These are phyloP conservation scores for Populus nigra DNA, from an alignment of 345 rosid genomes.

Conservation along the genomic window DNA sequence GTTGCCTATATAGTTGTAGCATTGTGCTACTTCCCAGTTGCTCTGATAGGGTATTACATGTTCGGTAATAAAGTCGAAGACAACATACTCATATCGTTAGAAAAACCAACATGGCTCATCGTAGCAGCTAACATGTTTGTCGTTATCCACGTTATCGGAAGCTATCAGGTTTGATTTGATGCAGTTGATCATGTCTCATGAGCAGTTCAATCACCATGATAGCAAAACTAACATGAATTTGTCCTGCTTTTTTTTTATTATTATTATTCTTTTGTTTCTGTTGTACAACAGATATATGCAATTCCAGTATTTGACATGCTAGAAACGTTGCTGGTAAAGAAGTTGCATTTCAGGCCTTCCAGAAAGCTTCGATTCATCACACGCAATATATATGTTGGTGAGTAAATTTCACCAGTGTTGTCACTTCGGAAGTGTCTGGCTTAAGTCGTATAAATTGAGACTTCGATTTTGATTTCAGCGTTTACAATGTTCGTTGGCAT, in stretches of 20 bases:
- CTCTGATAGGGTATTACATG: slow-evolving; percentile 25
- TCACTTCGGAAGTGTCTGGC: not conserved
- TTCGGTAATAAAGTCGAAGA: slow-evolving; percentile 24
- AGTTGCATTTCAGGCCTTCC: slow-evolving; percentile 21
- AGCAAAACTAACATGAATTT: not conserved
- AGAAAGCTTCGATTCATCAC: slow-evolving; percentile 13
- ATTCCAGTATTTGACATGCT: slow-evolving; percentile 36
- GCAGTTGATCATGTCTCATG: not conserved
- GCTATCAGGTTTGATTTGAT: slow-evolving; percentile 26
- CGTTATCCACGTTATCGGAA: slow-evolving; percentile 31
- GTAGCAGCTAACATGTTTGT: slow-evolving; percentile 23
- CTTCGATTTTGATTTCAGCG: slow-evolving; percentile 11
- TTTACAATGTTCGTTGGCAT: slow-evolving; percentile 27
- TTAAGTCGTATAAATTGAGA: not conserved
- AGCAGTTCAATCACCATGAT: not conserved
- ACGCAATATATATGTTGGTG: slow-evolving; percentile 27
- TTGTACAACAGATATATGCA: slow-evolving; percentile 13
- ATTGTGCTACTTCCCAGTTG: slow-evolving; percentile 31
- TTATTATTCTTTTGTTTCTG: not conserved
- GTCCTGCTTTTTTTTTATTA: not conserved
- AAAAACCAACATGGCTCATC: slow-evolving; percentile 31
- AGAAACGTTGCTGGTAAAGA: slow-evolving; percentile 29
- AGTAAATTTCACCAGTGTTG: not conserved
- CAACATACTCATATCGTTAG: slow-evolving; percentile 27
- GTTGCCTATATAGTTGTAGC: slow-evolving; percentile 30